Percentiles rank a stretch among this genome's conserved stretches.
Evolutionary conservation across 2,329 filamentous ascomycete species (phyloP).

Genomic region (Lachnellula hyalina): DNA sequence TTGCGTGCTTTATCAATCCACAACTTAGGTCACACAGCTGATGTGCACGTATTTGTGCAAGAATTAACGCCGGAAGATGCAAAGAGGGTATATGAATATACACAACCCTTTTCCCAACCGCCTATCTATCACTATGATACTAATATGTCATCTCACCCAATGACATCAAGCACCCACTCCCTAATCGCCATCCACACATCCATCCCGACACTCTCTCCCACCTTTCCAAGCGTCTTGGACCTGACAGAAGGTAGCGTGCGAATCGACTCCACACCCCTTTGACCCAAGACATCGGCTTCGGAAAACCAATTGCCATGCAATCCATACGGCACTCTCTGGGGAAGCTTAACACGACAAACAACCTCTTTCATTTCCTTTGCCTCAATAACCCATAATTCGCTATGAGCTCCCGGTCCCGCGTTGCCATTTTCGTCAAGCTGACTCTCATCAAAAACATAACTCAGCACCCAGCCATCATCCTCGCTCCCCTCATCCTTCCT

Average conservation of each 20-base stretch:
- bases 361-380: conserved; percentile 57
- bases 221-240: background rate
- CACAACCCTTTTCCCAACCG: too few relatives aligned
- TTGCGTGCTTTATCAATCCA: too few relatives aligned
- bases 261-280: conserved; percentile 31
- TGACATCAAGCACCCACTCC: conserved; percentile 13
- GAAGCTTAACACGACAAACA: conserved; percentile 52
- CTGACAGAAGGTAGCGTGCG: conserved; percentile 12
- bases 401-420: conserved; percentile 39
- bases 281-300: conserved; percentile 44
- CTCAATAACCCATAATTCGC: conserved; percentile 65
- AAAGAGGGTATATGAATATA: too few relatives aligned
- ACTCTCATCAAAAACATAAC: conserved; percentile 65
- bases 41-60: too few relatives aligned
- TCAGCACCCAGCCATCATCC: conserved; percentile 63
- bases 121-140: too few relatives aligned
- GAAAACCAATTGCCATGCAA: conserved; percentile 60
- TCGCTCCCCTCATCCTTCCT: conserved; percentile 40
- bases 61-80: too few relatives aligned
- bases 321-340: conserved; percentile 65
- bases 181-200: conserved; percentile 15
- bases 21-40: too few relatives aligned
- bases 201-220: conserved; percentile 7
- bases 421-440: conserved; percentile 44
- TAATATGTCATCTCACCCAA: conserved; percentile 5